Evolutionary conservation across 257 asterid genomes (phyloP), one percentile per base, ranked within the genome.

Genomic region (Thymus mandschuricus): DNA sequence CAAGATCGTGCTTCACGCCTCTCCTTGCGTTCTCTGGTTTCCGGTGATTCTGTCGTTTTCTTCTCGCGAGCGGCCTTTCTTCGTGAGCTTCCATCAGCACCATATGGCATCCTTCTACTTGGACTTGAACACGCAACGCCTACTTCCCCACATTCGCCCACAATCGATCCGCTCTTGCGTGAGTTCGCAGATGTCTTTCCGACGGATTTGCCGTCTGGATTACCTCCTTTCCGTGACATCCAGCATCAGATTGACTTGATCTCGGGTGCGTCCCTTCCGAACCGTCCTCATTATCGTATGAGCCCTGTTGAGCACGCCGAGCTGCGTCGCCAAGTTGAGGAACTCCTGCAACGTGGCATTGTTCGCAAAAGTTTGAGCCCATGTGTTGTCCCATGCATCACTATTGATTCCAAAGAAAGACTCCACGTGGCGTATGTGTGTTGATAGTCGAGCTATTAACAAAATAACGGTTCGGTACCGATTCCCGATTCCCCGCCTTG

Each of bases 281-380:
- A 60, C 1, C 59, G 59, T 15, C 62, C 62, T 1, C 62, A 61
- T 8, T 61, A 61, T 41, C 34, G 67, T 0, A 61, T 61, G 67
- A 61, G 67, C 30, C 51, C 67, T 0, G 8, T 6, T 1, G 65
- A 60, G 5, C 46, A 60, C 2, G 48, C 12, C 0, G 65, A 60
- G 30, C 3, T 40, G 0, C 13, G 35, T 0, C n/a, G 52, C 0
- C 67, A 61, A 9, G 67, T 61, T 0, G 67, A 61, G 1, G 67
- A n/a, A 1, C 12, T 40, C 1, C 2, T 61, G 0, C 3, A 8
- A 6, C 29, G 6, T 0, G 51, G 67, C 0, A 8, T 0, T 15
- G 10, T 61, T 15, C 12, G 10, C 0, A n/a, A 38, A 1, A 61
- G 67, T 8, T 9, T 61, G 0, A 61, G 67, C 31, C 60, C 35